Evolutionary conservation across 2,329 filamentous ascomycete genomes (phyloP), one percentile per base, ranked within the genome.

Genomic region (Cladorrhinum sp.): DNA sequence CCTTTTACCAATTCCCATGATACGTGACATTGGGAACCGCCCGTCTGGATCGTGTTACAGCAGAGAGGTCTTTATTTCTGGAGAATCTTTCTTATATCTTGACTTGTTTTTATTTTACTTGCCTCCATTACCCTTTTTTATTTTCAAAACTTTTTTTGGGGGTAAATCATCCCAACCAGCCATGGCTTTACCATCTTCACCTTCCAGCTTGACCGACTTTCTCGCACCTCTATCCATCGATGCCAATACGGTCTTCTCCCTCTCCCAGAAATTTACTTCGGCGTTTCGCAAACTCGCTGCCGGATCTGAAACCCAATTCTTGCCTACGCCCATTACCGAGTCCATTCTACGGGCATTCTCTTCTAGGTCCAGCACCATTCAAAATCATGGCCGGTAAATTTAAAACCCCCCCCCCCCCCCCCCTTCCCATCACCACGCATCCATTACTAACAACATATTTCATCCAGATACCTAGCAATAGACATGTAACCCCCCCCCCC

Each of bases 261-360:
- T 87, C 52, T 79, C 84, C 4, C 72, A 70, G 38, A 76, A 76
- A 53, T 77, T 87, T 49, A 72, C 76, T 55, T 64, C 67, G 12
- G 80, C 76, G 23, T 87, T 85, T 66, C 72, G 70, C 22, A 67
- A 73, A 6, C 74, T 87, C 50, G 81, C 85, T 22, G 78, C 79
- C 59, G 72, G 83, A 36, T 84, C 83, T 1, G 61, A 72, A 22
- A 74, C 81, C 41, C 84, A 87, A 68, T 87, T 87, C 66, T 71
- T 87, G 32, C 77, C 83, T 10, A 87, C 85, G 2, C 85, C 85
- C 51, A 85, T 87, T 65, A 83, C 82, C 2, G 83, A 86, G 64
- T 80, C 81, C 6, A 80, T 87, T 57, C 69, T 87, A 63, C 77
- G 80, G 38, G 82, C 32, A 12, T 36, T 13, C 12, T 12, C 32